These are phyloP conservation scores for Millerozyma acaciae DNA, from an alignment of 805 yeast species.

Conservation along the genomic window DNA sequence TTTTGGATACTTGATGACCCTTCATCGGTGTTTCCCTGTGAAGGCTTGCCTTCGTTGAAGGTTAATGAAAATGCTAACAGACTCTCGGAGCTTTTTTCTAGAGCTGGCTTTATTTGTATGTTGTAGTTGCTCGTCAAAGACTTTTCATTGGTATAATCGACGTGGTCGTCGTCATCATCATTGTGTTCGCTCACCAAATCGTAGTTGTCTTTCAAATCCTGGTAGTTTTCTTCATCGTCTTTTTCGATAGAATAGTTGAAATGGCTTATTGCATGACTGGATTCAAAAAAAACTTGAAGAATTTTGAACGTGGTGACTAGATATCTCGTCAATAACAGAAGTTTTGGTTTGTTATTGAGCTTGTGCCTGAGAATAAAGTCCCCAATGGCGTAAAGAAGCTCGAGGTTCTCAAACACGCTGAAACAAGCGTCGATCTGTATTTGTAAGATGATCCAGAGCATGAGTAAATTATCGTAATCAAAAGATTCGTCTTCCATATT, in stretches of 20 bases:
- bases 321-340: constrained; percentile 20
- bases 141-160: constrained; percentile 7
- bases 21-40: neutral
- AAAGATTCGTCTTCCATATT: constrained; percentile 15
- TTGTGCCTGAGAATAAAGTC: constrained; percentile 24
- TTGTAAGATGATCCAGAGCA: constrained; percentile 34
- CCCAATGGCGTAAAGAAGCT: constrained; percentile 38
- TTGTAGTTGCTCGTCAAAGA: neutral
- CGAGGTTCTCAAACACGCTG: constrained; percentile 41
- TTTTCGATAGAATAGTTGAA: constrained; percentile 42
- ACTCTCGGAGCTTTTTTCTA: too few species aligned
- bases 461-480: constrained; percentile 30
- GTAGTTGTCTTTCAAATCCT: constrained; percentile 39
- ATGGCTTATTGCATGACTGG: constrained; percentile 47
- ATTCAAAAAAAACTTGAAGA: constrained; percentile 36
- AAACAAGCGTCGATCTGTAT: constrained; percentile 35
- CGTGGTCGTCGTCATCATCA: constrained; percentile 12
- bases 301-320: constrained; percentile 28
- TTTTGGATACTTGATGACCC: neutral
- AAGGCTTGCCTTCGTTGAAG: constrained; percentile 1
- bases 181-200: constrained; percentile 21
- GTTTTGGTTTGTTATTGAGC: constrained; percentile 16
- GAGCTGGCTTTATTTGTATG: neutral
- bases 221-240: constrained; percentile 38
- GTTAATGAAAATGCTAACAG: neutral